Evolutionary conservation across 129 eudicot genomes (phyloP).

Genomic region (Dittrichia graveolens): DNA sequence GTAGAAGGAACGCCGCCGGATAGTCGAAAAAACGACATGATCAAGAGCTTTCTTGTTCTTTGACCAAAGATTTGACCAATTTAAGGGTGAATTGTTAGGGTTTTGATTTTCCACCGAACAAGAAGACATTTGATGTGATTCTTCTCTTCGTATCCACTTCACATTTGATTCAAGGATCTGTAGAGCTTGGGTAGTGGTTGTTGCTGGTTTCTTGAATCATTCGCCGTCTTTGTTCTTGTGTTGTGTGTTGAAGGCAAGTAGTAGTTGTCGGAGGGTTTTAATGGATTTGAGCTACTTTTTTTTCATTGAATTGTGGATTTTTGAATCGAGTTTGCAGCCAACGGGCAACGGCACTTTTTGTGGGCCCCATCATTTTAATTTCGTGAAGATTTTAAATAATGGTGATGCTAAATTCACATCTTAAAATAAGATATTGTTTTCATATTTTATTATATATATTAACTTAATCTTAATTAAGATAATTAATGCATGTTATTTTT

Average conservation of each 20-base stretch:
- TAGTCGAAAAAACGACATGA: conserved; percentile 45
- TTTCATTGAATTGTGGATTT: conserved; percentile 21
- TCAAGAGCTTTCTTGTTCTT: conserved; percentile 63
- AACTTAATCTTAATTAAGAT: too few relatives aligned
- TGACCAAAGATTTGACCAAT: conserved; percentile 48
- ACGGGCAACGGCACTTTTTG: conserved; percentile 33
- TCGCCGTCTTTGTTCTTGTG: conserved; percentile 8
- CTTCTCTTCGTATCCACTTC: conserved; percentile 2
- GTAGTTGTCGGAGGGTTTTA: neutral
- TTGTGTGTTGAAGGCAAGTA: neutral
- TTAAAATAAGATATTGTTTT: too few relatives aligned
- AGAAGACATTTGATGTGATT: conserved; percentile 35
- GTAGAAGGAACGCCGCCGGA: conserved; percentile 54
- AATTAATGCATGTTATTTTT: too few relatives aligned
- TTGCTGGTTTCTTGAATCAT: neutral
- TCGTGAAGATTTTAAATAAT: too few relatives aligned
- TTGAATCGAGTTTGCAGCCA: conserved; percentile 27
- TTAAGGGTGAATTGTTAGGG: conserved; percentile 31
- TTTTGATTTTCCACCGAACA: conserved; percentile 45
- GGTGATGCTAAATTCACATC: too few relatives aligned
- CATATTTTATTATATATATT: too few relatives aligned
- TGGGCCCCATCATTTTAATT: conserved; percentile 10
- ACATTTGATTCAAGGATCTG: conserved; percentile 17
- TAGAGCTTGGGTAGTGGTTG: neutral
- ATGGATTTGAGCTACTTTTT: conserved; percentile 26